Percentiles rank a stretch among this genome's conserved stretches.
These are phyloP conservation scores for Flammula alnicola DNA, from an alignment of 1,284 basidiomycete genomes.

Conservation along the genomic window DNA sequence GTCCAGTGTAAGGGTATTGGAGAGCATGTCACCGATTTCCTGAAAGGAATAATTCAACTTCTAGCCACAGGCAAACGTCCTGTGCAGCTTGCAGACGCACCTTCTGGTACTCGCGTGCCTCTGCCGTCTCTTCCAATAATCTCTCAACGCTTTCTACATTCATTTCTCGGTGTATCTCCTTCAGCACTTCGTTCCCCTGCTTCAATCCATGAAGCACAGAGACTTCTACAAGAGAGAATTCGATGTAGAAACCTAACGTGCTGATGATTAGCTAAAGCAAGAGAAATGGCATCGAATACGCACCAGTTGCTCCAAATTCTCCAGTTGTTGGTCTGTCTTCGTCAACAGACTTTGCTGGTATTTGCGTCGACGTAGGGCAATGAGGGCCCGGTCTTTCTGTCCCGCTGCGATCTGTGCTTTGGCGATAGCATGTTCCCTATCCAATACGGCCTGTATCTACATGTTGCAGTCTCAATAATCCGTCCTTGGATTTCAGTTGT, in stretches of 20 bases:
- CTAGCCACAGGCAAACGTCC: too few species aligned
- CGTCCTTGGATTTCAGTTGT: background rate
- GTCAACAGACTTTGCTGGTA: slow-evolving; percentile 89
- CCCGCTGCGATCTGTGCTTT: slow-evolving; percentile 81
- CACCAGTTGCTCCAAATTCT: slow-evolving; percentile 90
- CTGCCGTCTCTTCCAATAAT: slow-evolving; percentile 89
- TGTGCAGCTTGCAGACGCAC: slow-evolving; percentile 53
- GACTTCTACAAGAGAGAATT: slow-evolving; percentile 94
- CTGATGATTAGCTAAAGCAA: background rate
- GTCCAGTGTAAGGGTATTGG: slow-evolving; percentile 81
- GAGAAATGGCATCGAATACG: slow-evolving; percentile 29
- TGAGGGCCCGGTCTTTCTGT: slow-evolving; percentile 85
- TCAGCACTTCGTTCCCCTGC: slow-evolving; percentile 92
- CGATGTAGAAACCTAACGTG: slow-evolving; percentile 88
- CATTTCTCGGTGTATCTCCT: slow-evolving; percentile 94
- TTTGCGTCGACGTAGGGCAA: slow-evolving; percentile 87
- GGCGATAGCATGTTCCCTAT: slow-evolving; percentile 90
- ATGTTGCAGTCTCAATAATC: background rate
- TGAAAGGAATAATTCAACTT: too few species aligned
- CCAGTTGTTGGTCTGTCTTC: slow-evolving; percentile 91
- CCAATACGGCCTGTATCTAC: slow-evolving; percentile 87
- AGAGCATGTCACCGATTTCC: slow-evolving; percentile 92
- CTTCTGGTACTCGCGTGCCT: slow-evolving; percentile 90
- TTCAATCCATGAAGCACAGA: slow-evolving; percentile 92
- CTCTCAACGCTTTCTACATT: slow-evolving; percentile 92